phyloP scores from a whole-genome alignment of 441 rosid species.

The Adansonia grandidieri region DNA sequence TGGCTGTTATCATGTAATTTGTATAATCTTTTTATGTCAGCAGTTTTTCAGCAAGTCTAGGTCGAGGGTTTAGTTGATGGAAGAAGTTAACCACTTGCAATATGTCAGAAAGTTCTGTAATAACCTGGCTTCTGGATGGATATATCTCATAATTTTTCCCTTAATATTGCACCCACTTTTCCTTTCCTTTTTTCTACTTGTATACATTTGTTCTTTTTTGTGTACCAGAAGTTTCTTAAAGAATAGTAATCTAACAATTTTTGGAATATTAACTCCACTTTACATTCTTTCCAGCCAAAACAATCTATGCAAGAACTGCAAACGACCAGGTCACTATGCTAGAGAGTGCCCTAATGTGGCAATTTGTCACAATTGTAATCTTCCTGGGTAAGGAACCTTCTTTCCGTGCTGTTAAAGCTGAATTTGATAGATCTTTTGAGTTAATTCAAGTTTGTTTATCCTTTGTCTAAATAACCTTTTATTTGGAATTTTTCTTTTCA shows the following conservation, averaged over 20 bases:
- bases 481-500: not conserved
- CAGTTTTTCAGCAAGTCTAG: not conserved
- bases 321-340: conserved; percentile 95
- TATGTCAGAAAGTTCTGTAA: not conserved
- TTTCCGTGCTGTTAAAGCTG: not conserved
- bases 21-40: not conserved
- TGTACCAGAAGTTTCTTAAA: too few relatives aligned
- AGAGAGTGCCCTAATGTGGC: conserved; percentile 95
- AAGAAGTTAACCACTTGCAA: not conserved
- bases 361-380: conserved; percentile 93
- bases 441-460: not conserved
- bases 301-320: conserved; percentile 94
- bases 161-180: not conserved
- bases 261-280: conserved; percentile 27
- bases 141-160: not conserved
- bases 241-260: conserved; percentile 23
- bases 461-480: not conserved
- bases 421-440: conserved; percentile 11
- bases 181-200: not conserved
- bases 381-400: conserved; percentile 70
- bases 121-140: not conserved
- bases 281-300: conserved; percentile 64
- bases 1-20: not conserved
- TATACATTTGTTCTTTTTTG: not conserved
- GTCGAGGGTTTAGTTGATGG: not conserved